phyloP scores from a whole-genome alignment of 2,329 filamentous ascomycete genomes.

The Rhinocladiella similis region DNA sequence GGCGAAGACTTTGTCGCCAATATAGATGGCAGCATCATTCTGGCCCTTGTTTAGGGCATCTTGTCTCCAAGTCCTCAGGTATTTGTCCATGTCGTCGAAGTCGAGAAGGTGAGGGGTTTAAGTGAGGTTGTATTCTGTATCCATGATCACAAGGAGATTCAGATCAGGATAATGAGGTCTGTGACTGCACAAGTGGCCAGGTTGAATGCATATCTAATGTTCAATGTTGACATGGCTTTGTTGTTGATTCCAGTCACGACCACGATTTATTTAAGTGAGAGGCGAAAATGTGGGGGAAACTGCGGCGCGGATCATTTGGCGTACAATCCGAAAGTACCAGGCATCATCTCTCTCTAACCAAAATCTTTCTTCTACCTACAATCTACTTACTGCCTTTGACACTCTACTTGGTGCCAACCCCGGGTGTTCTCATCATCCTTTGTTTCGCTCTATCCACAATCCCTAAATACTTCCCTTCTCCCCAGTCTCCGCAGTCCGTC shows the following conservation, averaged over 20 bases:
- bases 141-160: background rate
- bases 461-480: no score
- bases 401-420: background rate
- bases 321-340: no score
- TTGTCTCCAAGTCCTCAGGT: constrained; percentile 90
- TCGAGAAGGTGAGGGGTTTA: background rate
- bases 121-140: background rate
- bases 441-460: no score
- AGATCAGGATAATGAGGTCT: background rate
- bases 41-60: constrained; percentile 95
- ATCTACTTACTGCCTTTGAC: background rate
- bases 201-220: background rate
- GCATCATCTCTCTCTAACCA: no score
- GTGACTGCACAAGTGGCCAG: no score
- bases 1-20: constrained; percentile 93
- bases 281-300: constrained; percentile 12
- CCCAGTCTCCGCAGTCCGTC: background rate
- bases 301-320: constrained; percentile 1
- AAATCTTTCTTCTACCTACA: background rate
- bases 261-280: no score
- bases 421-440: background rate
- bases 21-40: constrained; percentile 93
- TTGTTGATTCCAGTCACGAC: no score
- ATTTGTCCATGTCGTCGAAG: constrained; percentile 73
- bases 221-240: background rate